Percentiles rank a stretch among this genome's conserved stretches.
These are phyloP conservation scores for Pisolithus sp. DNA, from an alignment of 768 basidiomycete species.

Conservation along the genomic window DNA sequence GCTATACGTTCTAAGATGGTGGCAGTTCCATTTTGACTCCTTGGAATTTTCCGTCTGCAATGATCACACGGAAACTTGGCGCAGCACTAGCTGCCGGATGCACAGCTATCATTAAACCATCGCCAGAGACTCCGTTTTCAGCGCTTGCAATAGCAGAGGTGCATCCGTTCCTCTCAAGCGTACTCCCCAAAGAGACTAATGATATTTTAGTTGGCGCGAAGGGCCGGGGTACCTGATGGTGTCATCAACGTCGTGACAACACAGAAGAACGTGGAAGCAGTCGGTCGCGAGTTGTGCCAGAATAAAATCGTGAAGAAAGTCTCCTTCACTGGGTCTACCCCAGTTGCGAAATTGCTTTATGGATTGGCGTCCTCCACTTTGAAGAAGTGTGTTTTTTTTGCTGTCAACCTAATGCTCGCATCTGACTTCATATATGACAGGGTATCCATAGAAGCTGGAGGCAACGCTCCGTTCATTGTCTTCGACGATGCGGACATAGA, in stretches of 20 bases:
- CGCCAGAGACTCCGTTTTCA: constrained; percentile 92
- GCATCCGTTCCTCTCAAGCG: constrained; percentile 2
- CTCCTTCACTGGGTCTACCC: constrained; percentile 85
- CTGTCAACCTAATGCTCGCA: background rate
- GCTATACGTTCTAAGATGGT: constrained; percentile 3
- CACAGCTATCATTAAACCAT: constrained; percentile 90
- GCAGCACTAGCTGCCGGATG: constrained; percentile 95
- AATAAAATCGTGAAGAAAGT: constrained; percentile 83
- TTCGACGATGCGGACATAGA: constrained; percentile 95
- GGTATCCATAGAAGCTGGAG: constrained; percentile 81
- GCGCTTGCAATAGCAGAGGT: constrained; percentile 89
- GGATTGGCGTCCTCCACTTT: constrained; percentile 67
- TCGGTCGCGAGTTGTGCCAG: constrained; percentile 92
- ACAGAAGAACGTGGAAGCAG: constrained; percentile 73
- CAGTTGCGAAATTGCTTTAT: constrained; percentile 72
- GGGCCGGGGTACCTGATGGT: constrained; percentile 92
- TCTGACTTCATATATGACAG: constrained; percentile 19
- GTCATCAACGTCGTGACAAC: constrained; percentile 95
- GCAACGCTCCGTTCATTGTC: constrained; percentile 94
- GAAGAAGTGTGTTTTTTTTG: constrained; percentile 58
- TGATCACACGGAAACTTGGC: constrained; percentile 88
- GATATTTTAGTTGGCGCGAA: constrained; percentile 55
- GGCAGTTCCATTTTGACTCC: constrained; percentile 71
- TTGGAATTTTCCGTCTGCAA: constrained; percentile 94
- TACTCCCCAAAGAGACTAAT: background rate